A percentile compares a stretch with the other conserved stretches of the same genome.
Evolutionary conservation across 2,329 filamentous ascomycete genomes (phyloP).

Genomic region (Huntiella omanensis): DNA sequence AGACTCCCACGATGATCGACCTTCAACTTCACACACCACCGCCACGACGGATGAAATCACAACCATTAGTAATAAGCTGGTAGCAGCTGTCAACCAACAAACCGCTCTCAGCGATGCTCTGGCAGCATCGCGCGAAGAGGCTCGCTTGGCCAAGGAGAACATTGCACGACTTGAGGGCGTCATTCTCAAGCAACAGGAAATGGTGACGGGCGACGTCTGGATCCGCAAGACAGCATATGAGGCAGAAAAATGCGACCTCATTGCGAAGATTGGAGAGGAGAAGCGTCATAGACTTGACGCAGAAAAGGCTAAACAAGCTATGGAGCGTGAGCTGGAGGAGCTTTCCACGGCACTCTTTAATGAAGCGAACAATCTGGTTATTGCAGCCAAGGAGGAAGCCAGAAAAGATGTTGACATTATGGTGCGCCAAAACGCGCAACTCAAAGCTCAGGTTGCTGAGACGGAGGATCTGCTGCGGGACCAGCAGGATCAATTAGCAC

Average conservation of each 20-base stretch:
- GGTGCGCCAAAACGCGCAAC: conserved; percentile 71
- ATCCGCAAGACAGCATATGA: conserved; percentile 60
- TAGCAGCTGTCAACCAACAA: conserved; percentile 94
- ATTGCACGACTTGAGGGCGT: conserved; percentile 47
- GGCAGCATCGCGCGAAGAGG: conserved; percentile 62
- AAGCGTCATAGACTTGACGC: conserved; percentile 41
- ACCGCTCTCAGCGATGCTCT: conserved; percentile 80
- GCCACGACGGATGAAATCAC: conserved; percentile 51
- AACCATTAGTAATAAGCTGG: conserved; percentile 80
- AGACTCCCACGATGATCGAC: not conserved
- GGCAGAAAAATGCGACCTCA: conserved; percentile 43
- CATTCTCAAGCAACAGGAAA: conserved; percentile 50
- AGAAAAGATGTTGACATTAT: conserved; percentile 65
- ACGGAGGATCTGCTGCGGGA: conserved; percentile 71
- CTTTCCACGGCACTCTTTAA: conserved; percentile 89
- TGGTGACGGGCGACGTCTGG: conserved; percentile 56
- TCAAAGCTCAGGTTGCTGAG: conserved; percentile 69
- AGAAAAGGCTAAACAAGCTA: conserved; percentile 68
- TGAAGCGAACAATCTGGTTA: conserved; percentile 95
- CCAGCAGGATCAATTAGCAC: conserved; percentile 79
- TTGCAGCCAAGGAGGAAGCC: conserved; percentile 68
- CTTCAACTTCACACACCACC: not conserved
- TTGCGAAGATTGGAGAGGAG: conserved; percentile 44
- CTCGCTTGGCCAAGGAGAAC: conserved; percentile 51
- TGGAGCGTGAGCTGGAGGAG: conserved; percentile 81